These are phyloP conservation scores for Cinnamomum chago DNA, from an alignment of 164 flowering plant genomes.

Conservation along the genomic window DNA sequence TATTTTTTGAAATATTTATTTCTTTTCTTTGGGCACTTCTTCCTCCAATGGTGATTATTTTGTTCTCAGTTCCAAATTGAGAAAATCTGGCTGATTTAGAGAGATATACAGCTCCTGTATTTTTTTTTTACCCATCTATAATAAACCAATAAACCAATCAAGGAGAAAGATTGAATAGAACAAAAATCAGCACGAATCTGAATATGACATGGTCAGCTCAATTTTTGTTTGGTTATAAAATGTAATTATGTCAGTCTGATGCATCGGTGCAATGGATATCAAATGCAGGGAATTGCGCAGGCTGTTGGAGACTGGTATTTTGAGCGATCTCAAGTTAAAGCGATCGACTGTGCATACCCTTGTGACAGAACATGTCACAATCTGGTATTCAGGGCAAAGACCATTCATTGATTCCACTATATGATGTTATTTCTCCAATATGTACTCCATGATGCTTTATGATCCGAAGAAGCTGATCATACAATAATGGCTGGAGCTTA, in stretches of 20 bases:
- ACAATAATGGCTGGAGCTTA: slow-evolving; percentile 3
- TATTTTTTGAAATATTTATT: too few species aligned
- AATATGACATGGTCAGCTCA: background rate
- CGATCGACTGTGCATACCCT: slow-evolving; percentile 73
- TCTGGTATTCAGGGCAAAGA: slow-evolving; percentile 42
- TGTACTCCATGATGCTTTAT: background rate
- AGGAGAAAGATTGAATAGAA: background rate
- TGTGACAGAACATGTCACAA: slow-evolving; percentile 80
- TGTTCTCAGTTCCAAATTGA: too few species aligned
- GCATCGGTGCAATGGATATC: background rate
- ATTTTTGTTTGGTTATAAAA: background rate
- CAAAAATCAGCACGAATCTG: background rate
- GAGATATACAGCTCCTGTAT: too few species aligned
- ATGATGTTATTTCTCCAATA: background rate
- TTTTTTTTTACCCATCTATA: too few species aligned
- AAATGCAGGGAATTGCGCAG: slow-evolving; percentile 60
- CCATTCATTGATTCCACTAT: background rate
- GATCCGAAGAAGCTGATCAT: background rate
- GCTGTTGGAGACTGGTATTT: slow-evolving; percentile 91
- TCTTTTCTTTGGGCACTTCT: too few species aligned
- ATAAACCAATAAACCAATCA: background rate
- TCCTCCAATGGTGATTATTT: too few species aligned
- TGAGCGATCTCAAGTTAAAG: slow-evolving; percentile 46
- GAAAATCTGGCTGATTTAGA: too few species aligned
- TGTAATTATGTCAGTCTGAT: background rate